These are phyloP conservation scores for Monosporozyma solicola DNA, from an alignment of 805 yeast species.

Conservation along the genomic window DNA sequence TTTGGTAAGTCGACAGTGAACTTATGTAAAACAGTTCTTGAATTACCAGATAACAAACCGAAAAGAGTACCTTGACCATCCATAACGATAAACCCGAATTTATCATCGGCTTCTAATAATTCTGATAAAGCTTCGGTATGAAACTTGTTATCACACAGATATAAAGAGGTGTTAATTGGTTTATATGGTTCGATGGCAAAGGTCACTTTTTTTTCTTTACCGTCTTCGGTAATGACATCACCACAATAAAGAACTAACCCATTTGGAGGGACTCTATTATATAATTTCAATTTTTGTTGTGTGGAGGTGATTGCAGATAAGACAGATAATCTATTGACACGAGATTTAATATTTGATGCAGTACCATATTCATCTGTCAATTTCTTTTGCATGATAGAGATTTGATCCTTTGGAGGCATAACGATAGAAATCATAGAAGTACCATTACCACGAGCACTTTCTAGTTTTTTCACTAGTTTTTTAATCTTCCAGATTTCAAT, in stretches of 20 bases:
- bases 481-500: conserved; percentile 99
- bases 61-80: conserved; percentile 98
- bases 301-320: conserved; percentile 96
- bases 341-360: conserved; percentile 94
- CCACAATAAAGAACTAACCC: conserved; percentile 98
- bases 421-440: conserved; percentile 97
- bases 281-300: conserved; percentile 89
- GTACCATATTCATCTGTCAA: conserved; percentile 98
- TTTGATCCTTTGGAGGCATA: conserved; percentile 92
- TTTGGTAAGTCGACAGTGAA: conserved; percentile 96
- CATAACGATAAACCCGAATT: conserved; percentile 96
- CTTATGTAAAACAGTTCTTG: conserved; percentile 91
- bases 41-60: conserved; percentile 93
- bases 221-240: conserved; percentile 94
- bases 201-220: conserved; percentile 92
- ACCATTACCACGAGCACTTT: conserved; percentile 95
- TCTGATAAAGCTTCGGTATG: conserved; percentile 96
- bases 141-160: conserved; percentile 95
- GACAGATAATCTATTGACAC: conserved; percentile 94
- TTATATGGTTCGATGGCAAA: conserved; percentile 98
- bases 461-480: conserved; percentile 81
- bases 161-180: conserved; percentile 95
- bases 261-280: conserved; percentile 82
- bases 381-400: conserved; percentile 79
- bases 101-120: conserved; percentile 88